A percentile compares a stretch with the other conserved stretches of the same genome.
Evolutionary conservation across 2,329 filamentous ascomycete genomes (phyloP).

Genomic region (Curvularia verruculosa): DNA sequence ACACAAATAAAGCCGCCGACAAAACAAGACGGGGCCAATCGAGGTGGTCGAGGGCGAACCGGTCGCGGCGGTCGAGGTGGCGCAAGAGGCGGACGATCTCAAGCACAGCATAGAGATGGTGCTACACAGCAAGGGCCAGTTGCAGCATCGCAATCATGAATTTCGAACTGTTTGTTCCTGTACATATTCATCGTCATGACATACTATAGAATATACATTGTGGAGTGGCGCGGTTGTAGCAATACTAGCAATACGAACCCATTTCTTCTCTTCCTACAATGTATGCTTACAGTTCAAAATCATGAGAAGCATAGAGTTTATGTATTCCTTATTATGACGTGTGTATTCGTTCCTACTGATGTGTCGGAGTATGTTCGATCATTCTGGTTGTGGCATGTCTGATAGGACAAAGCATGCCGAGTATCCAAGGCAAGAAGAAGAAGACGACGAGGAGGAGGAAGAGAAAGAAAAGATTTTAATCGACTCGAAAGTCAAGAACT

Average conservation of each 20-base stretch:
- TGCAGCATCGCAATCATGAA: background rate
- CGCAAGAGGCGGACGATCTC: slow-evolving; percentile 30
- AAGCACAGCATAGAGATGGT: slow-evolving; percentile 21
- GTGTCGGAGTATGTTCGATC: too few relatives aligned
- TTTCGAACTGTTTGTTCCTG: background rate
- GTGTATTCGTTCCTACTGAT: too few relatives aligned
- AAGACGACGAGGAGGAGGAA: too few relatives aligned
- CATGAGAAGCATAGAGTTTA: too few relatives aligned
- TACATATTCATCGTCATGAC: background rate
- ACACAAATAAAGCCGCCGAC: slow-evolving; percentile 10
- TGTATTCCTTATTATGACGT: too few relatives aligned
- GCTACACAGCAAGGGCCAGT: background rate
- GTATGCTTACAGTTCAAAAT: too few relatives aligned
- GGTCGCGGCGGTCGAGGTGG: slow-evolving; percentile 33
- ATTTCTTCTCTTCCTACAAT: background rate
- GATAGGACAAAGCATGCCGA: too few relatives aligned
- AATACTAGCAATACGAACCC: background rate
- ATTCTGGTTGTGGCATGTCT: too few relatives aligned
- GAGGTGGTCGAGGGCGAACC: slow-evolving; percentile 27
- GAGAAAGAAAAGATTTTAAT: too few relatives aligned
- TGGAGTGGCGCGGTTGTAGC: background rate
- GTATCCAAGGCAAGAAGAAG: too few relatives aligned
- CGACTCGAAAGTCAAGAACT: too few relatives aligned
- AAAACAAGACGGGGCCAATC: slow-evolving; percentile 16
- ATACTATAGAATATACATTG: background rate